These are phyloP conservation scores for Neurospora sp. DNA, from an alignment of 495 filamentous ascomycete genomes.

Conservation along the genomic window DNA sequence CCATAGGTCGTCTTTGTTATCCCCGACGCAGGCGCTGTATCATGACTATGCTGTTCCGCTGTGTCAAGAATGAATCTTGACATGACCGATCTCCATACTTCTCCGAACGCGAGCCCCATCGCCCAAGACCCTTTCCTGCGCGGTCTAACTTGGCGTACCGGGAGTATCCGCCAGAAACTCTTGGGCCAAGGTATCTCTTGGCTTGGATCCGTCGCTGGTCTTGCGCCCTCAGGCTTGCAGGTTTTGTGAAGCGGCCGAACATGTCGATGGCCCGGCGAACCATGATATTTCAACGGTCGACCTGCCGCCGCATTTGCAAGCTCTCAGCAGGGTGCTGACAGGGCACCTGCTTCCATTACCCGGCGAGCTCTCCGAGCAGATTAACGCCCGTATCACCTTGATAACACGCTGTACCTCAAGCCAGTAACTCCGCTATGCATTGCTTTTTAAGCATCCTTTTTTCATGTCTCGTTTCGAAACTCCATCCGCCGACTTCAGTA, in stretches of 20 bases:
- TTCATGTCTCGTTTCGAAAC: background rate
- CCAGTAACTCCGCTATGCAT: background rate
- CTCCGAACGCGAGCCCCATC: background rate
- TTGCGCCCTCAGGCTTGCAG: background rate
- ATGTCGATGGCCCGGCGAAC: background rate
- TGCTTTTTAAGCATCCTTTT: background rate
- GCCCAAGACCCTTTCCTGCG: background rate
- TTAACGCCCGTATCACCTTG: background rate
- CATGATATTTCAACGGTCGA: background rate
- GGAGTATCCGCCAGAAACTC: background rate
- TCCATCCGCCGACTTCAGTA: constrained; percentile 43
- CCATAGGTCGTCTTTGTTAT: background rate
- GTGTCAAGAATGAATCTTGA: background rate
- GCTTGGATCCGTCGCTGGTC: background rate
- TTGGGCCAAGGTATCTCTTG: background rate
- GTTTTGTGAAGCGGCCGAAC: background rate
- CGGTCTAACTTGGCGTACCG: background rate
- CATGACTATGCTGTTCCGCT: background rate
- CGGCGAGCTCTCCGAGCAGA: background rate
- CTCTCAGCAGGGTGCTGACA: background rate
- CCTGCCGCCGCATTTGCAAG: background rate
- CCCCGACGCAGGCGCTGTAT: background rate
- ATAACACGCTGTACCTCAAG: background rate
- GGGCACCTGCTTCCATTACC: background rate
- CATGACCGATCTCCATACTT: background rate